A percentile compares a stretch with the other conserved stretches of the same genome.
Evolutionary conservation across 495 filamentous ascomycete genomes (phyloP).

Genomic region (Aspergillus saccharolyticus): DNA sequence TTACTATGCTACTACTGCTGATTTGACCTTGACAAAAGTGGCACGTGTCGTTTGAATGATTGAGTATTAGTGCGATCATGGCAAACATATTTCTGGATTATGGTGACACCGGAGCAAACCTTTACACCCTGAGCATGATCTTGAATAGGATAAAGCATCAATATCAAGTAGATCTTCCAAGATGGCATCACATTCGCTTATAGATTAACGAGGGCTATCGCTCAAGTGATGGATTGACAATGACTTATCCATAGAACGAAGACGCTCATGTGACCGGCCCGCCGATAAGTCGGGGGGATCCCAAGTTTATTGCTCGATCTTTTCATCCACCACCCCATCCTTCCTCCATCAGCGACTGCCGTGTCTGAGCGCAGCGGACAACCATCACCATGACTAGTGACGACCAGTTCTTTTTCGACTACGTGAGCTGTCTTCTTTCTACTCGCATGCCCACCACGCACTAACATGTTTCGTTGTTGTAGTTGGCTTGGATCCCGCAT

Average conservation of each 20-base stretch:
- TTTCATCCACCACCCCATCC: slow-evolving; percentile 5
- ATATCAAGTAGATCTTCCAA: no score
- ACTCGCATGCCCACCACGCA: not conserved
- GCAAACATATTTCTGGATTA: no score
- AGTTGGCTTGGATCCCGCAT: slow-evolving; percentile 70
- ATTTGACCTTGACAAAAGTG: no score
- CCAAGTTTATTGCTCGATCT: not conserved
- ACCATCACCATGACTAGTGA: slow-evolving; percentile 44
- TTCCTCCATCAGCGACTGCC: slow-evolving; percentile 1
- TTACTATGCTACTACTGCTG: no score
- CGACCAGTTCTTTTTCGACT: slow-evolving; percentile 49
- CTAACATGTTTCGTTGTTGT: slow-evolving; percentile 4
- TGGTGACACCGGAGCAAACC: no score
- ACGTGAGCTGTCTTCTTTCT: slow-evolving; percentile 25
- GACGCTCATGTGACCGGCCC: slow-evolving; percentile 3
- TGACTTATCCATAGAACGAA: not conserved
- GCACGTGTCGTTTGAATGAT: no score
- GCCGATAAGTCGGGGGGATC: not conserved
- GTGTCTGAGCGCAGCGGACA: not conserved
- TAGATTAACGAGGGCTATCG: no score
- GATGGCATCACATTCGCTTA: no score
- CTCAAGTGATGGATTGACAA: not conserved
- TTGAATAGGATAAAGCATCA: no score
- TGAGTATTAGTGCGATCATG: no score
- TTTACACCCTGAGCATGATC: no score